phyloP scores from a whole-genome alignment of 352 stramenopile species.

The Phytophthora pisi region DNA sequence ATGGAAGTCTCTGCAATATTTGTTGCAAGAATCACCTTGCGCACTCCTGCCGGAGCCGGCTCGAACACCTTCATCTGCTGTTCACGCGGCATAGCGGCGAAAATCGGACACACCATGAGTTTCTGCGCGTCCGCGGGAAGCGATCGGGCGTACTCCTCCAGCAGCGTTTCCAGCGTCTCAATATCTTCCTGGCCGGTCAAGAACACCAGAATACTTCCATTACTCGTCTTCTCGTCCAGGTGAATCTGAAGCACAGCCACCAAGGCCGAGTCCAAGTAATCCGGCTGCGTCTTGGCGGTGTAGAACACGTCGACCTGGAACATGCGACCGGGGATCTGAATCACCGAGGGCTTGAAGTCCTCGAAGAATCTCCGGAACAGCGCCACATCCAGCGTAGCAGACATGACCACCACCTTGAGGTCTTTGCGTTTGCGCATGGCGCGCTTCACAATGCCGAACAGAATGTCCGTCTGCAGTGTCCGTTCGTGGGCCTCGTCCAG shows the following conservation, averaged over 20 bases:
- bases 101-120: conserved; percentile 95
- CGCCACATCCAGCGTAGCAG: conserved; percentile 95
- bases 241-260: conserved; percentile 92
- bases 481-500: conserved; percentile 89
- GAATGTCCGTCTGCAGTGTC: conserved; percentile 91
- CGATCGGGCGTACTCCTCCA: conserved; percentile 84
- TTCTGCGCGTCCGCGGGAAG: conserved; percentile 74
- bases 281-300: conserved; percentile 82
- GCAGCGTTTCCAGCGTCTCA: conserved; percentile 85
- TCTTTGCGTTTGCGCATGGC: conserved; percentile 80
- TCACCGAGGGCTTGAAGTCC: conserved; percentile 75
- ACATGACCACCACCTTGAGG: conserved; percentile 98
- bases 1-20: conserved; percentile 98
- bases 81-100: conserved; percentile 94
- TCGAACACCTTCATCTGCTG: conserved; percentile 96
- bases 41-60: conserved; percentile 65
- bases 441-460: conserved; percentile 89
- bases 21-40: conserved; percentile 95
- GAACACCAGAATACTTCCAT: conserved; percentile 95
- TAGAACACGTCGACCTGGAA: conserved; percentile 93
- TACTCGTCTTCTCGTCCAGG: conserved; percentile 67
- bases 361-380: conserved; percentile 95
- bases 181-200: conserved; percentile 97
- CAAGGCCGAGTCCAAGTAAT: conserved; percentile 91
- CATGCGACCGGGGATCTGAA: conserved; percentile 89